Evolutionary conservation across 208 protist species (phyloP), one percentile per base, ranked within the genome.

Genomic region (Plasmodiophora brassicae): DNA sequence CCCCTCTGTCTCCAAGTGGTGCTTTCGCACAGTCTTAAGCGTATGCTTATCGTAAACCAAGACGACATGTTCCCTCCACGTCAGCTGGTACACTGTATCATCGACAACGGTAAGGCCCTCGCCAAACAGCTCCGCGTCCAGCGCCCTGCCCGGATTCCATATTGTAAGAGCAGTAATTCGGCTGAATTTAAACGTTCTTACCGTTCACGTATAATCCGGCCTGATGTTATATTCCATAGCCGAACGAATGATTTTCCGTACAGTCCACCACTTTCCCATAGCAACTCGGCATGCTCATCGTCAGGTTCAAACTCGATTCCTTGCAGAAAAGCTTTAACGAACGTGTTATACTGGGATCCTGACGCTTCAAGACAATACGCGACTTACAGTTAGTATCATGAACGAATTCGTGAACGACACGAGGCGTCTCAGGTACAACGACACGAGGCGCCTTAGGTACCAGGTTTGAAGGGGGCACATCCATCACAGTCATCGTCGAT

Each of bases 241-340:
- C 65, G 5, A 78, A 78, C n/a, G n/a, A 78, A n/a, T 5, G 65
- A 78, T 38, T 78, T 5, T 5, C 65, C 65, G 41, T 78, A 78
- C 41, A 78, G 41, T 44, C 65, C 65, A 38, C 32, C 41, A 38
- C 65, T 78, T 78, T 78, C 65, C 32, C 41, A 78, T 38, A 78
- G 14, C 5, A 32, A 44, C 41, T 38, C 32, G 10, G 14, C 14
- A 14, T 78, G 32, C 41, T 38, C 5, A 36, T 36, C n/a, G 5
- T n/a, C 20, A 32, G 32, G 32, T n/a, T 78, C 65, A 32, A 78
- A 78, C 41, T 78, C 65, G 32, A 78, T 14, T 14, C 65, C 65
- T 32, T 78, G 65, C 32, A 78, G 65, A 78, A 78, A 78, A 36
- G 65, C 65, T 78, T n/a, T n/a, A n/a, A n/a, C n/a, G n/a, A n/a